These are phyloP conservation scores for Septoria linicola DNA, from an alignment of 2,329 filamentous ascomycete genomes.

Conservation along the genomic window DNA sequence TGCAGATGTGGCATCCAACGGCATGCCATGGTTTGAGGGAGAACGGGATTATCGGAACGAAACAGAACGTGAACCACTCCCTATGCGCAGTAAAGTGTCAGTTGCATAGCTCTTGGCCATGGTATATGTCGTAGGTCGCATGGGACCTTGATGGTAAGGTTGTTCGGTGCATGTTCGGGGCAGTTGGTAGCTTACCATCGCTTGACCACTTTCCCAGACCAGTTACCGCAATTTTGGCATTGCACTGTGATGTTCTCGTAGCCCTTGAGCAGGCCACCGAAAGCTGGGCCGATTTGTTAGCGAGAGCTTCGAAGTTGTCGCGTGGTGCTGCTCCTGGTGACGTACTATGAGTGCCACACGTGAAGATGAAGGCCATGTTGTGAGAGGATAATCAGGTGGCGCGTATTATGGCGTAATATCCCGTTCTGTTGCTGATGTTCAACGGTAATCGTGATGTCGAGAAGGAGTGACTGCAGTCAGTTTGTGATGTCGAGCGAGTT, in stretches of 20 bases:
- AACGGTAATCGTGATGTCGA: background rate
- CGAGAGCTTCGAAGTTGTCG: constrained; percentile 3
- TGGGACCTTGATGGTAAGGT: constrained; percentile 19
- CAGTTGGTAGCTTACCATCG: constrained; percentile 41
- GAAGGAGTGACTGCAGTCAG: constrained; percentile 5
- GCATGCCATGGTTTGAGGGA: constrained; percentile 57
- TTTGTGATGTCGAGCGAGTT: constrained; percentile 4
- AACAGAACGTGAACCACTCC: constrained; percentile 65
- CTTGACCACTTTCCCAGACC: constrained; percentile 46
- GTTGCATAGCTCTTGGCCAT: too few relatives aligned
- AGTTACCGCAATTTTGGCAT: constrained; percentile 56
- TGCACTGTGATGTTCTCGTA: constrained; percentile 52
- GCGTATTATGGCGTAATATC: too few relatives aligned
- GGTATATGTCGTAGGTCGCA: too few relatives aligned
- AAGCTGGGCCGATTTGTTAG: constrained; percentile 39
- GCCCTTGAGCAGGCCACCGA: constrained; percentile 46
- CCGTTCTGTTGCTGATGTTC: too few relatives aligned
- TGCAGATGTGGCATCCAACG: constrained; percentile 72
- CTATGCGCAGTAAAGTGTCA: too few relatives aligned
- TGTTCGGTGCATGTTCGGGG: background rate
- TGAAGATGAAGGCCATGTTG: constrained; percentile 47
- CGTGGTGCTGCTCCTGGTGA: constrained; percentile 11
- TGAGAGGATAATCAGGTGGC: too few relatives aligned
- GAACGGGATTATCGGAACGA: constrained; percentile 60
- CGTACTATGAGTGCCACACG: constrained; percentile 51